A percentile compares a stretch with the other conserved stretches of the same genome.
phyloP scores from a whole-genome alignment of 805 yeast species.

The Dipodascopsis tothii region DNA sequence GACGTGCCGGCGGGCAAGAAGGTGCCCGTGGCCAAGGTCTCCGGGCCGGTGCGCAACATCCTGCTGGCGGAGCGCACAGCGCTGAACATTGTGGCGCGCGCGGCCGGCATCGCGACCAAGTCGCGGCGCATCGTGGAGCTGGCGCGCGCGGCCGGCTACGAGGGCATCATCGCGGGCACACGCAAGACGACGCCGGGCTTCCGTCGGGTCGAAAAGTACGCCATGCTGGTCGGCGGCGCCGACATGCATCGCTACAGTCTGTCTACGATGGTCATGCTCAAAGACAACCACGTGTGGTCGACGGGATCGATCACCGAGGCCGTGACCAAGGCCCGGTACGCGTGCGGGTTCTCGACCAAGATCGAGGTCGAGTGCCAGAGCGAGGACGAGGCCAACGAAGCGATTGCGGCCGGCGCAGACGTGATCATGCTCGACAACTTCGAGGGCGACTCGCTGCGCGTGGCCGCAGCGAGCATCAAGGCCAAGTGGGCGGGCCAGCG shows the following conservation, averaged over 20 bases:
- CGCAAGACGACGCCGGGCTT: slow-evolving; percentile 97
- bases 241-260: slow-evolving; percentile 89
- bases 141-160: slow-evolving; percentile 63
- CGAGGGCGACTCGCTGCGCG: slow-evolving; percentile 52
- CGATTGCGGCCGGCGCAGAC: slow-evolving; percentile 91
- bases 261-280: slow-evolving; percentile 90
- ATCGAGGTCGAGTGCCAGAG: slow-evolving; percentile 87
- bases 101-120: slow-evolving; percentile 82
- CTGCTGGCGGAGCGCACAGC: slow-evolving; percentile 81
- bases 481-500: slow-evolving; percentile 39
- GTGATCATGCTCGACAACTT: slow-evolving; percentile 92
- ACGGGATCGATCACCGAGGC: slow-evolving; percentile 88
- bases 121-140: slow-evolving; percentile 48
- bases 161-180: slow-evolving; percentile 88
- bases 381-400: slow-evolving; percentile 83
- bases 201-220: slow-evolving; percentile 78
- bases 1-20: slow-evolving; percentile 46
- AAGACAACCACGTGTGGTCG: slow-evolving; percentile 88
- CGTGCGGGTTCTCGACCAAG: slow-evolving; percentile 81
- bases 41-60: slow-evolving; percentile 68
- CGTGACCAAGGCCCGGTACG: slow-evolving; percentile 64
- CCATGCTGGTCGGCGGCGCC: slow-evolving; percentile 92
- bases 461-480: slow-evolving; percentile 60
- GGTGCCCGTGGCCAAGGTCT: slow-evolving; percentile 65
- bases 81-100: slow-evolving; percentile 68